Base-by-base conservation (phyloP, 441 rosid species). In the Raphanus hybrid region DNA sequence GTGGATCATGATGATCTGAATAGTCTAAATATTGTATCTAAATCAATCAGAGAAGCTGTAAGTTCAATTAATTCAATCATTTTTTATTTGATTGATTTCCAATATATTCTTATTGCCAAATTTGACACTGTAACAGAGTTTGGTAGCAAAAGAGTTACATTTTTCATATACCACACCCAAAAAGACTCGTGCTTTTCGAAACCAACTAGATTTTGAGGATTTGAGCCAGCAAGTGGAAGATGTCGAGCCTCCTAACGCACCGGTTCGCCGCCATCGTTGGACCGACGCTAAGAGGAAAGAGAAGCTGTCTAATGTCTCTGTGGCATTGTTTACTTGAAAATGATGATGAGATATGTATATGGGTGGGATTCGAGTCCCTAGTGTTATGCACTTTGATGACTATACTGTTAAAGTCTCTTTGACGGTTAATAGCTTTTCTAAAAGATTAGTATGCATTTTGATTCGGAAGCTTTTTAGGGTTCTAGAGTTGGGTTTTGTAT, bases 1-100 rank as follows among this genome's bases (percentile, higher is more conserved):
- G 96, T 95, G 15, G 86, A 89, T 72, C 95, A 91, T 64, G 89
- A 85, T 5, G 98, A 95, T 84, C 79, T 93, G 72, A 85, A 87
- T 71, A 90, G 81, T 84, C 91, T 95, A 23, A 70, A 73, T 10
- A 70, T 64, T 14, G 97, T 93, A 34, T 95, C 97, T 5, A 87
- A 86, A 83, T 61, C 86, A n/a, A 83, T 95, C 57, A 83, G 83
- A 78, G 96, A 93, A 84, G 94, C 93, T 78, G 98, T 92, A 73
- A 88, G 97, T 84, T 78, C 3, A 8, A 11, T 15, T 41, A 18
- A 15, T 15, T 27, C 2, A 1, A 39, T 70, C 29, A 32, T 26
- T 3, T 23, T 29, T 48, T 58, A 2, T 67, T 67, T 60, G 35
- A 61, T 73, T 75, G 32, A 64, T 34, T 55, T 18, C 50, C 2